A percentile compares a stretch with the other conserved stretches of the same genome.
Conservation (phyloP, 345 rosid species). For the Conringia planisiliqua region DNA sequence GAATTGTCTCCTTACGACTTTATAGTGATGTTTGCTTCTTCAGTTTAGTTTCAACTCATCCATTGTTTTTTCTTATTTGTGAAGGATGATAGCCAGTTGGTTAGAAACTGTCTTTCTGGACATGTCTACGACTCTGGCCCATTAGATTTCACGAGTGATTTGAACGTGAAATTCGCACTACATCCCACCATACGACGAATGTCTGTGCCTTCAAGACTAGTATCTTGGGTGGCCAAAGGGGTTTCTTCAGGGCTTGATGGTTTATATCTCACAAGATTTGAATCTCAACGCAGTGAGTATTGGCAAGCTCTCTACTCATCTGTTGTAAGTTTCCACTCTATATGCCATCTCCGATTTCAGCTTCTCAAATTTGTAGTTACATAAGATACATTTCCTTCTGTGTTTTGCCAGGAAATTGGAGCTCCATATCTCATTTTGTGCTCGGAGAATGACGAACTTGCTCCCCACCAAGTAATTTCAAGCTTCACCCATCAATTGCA, state of each 20-base stretch:
- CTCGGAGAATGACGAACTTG: conserved; percentile 76
- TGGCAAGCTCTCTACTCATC: conserved; percentile 83
- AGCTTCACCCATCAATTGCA: conserved; percentile 54
- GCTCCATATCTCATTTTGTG: conserved; percentile 85
- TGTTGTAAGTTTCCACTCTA: conserved; percentile 51
- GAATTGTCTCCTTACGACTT: too few relatives aligned
- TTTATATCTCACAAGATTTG: conserved; percentile 80
- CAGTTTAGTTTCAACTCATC: background rate
- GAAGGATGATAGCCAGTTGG: conserved; percentile 67
- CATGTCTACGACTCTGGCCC: conserved; percentile 90
- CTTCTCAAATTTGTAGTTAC: background rate
- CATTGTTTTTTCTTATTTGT: background rate
- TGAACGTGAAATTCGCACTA: conserved; percentile 63
- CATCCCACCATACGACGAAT: conserved; percentile 62
- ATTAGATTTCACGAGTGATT: conserved; percentile 76
- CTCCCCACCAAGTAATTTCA: conserved; percentile 52
- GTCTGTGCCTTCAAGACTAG: conserved; percentile 64
- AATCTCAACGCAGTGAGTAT: conserved; percentile 77
- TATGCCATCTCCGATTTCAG: background rate
- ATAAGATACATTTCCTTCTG: background rate
- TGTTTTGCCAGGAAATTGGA: conserved; percentile 51
- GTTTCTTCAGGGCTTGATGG: conserved; percentile 76
- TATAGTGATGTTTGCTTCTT: background rate
- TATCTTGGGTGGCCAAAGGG: conserved; percentile 81
- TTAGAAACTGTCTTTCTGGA: conserved; percentile 77